phyloP scores from a whole-genome alignment of 306 rosid genomes.

The Cotoneaster glaucophyllus region DNA sequence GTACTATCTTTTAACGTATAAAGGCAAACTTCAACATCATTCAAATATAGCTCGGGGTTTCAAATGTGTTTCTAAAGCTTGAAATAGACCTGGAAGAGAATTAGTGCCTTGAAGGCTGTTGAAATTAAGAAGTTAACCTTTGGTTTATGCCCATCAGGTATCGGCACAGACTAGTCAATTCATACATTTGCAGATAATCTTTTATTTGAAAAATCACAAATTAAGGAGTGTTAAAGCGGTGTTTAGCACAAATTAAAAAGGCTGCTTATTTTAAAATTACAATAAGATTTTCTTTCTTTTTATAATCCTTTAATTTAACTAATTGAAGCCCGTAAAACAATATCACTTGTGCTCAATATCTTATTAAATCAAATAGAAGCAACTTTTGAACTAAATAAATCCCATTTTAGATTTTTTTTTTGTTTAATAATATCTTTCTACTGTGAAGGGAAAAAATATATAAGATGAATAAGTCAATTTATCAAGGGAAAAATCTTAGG shows the following conservation, averaged over 20 bases:
- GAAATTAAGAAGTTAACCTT: neutral
- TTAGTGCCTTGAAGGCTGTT: neutral
- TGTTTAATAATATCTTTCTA: neutral
- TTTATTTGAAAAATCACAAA: too few relatives aligned
- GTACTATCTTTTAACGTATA: neutral
- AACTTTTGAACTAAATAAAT: neutral
- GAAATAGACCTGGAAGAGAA: neutral
- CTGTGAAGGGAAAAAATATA: neutral
- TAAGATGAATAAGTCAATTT: neutral
- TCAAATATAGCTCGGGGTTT: neutral
- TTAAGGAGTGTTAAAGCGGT: too few relatives aligned
- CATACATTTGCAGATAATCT: neutral
- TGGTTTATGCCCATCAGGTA: neutral
- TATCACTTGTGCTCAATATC: too few relatives aligned
- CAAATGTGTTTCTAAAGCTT: neutral
- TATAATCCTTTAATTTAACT: too few relatives aligned
- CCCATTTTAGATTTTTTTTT: neutral
- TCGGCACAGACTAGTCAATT: neutral
- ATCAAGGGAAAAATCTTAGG: neutral
- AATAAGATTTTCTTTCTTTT: too few relatives aligned
- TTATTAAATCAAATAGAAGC: neutral
- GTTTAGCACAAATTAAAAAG: too few relatives aligned
- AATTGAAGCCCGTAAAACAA: too few relatives aligned
- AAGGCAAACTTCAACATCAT: neutral
- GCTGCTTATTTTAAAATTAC: too few relatives aligned